Conservation (phyloP, 1,284 basidiomycete species). For the Sanghuangporus sanghuang region DNA sequence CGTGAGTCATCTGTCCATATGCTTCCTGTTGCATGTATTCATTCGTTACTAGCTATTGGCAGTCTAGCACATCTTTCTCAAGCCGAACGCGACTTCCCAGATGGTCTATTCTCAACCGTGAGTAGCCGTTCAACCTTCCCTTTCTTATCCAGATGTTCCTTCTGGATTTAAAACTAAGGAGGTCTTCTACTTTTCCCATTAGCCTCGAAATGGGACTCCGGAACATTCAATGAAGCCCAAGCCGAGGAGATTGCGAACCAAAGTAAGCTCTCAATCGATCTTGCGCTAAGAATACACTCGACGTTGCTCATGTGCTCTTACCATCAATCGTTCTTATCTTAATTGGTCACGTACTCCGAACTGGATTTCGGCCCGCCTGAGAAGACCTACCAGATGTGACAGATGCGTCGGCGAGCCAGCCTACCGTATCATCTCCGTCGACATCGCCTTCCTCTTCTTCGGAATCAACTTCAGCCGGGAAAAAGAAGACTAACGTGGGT, state of each 20-base stretch:
- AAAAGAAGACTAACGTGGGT: conserved; percentile 1
- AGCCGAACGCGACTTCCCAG: conserved; percentile 2
- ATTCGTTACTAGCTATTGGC: not conserved
- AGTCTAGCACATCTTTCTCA: not conserved
- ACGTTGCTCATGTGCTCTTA: not conserved
- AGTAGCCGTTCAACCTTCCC: not conserved
- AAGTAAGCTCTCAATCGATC: conserved; percentile 6
- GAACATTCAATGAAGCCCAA: conserved; percentile 9
- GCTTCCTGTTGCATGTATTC: not conserved
- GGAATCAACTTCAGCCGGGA: not conserved
- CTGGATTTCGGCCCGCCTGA: not conserved
- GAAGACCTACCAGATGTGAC: conserved; percentile 15
- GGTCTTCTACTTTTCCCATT: not conserved
- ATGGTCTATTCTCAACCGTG: conserved; percentile 16
- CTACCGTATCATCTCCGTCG: conserved; percentile 1
- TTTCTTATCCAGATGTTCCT: not conserved
- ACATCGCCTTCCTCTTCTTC: not conserved
- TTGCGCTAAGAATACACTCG: not conserved
- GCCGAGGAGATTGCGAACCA: conserved; percentile 8
- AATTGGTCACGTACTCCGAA: not conserved
- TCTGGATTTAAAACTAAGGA: not conserved
- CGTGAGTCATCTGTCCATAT: not conserved
- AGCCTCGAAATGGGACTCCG: conserved; percentile 10
- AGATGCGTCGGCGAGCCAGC: conserved; percentile 7
- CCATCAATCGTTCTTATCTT: not conserved